phyloP scores from a whole-genome alignment of 1,139 yeast species.

The Torulaspora globosa region DNA sequence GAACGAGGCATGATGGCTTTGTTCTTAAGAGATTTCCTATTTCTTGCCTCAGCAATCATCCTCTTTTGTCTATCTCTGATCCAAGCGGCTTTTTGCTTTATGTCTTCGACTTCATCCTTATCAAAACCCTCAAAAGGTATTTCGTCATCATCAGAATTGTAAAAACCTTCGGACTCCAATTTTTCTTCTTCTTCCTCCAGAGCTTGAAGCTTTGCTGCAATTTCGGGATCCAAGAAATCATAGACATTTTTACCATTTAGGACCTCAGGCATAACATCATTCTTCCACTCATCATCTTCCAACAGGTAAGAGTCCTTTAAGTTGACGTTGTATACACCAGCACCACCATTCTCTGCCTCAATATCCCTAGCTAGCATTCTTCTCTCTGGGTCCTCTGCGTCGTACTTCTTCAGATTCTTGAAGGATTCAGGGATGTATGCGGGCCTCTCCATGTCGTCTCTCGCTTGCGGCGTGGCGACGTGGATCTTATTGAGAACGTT shows the following conservation, averaged over 20 bases:
- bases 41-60: conserved; percentile 85
- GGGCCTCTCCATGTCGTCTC: conserved; percentile 80
- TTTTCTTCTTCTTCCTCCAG: conserved; percentile 96
- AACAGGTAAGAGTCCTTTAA: conserved; percentile 84
- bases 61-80: conserved; percentile 90
- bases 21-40: conserved; percentile 83
- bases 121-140: conserved; percentile 75
- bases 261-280: conserved; percentile 94
- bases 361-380: conserved; percentile 79
- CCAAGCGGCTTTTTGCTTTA: conserved; percentile 88
- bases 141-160: conserved; percentile 80
- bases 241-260: conserved; percentile 94
- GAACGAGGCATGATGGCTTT: conserved; percentile 93
- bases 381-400: conserved; percentile 76
- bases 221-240: conserved; percentile 95
- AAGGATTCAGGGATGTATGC: conserved; percentile 80
- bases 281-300: conserved; percentile 97
- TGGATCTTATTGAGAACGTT: conserved; percentile 92
- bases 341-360: conserved; percentile 95
- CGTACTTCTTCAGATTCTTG: conserved; percentile 58
- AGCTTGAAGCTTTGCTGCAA: conserved; percentile 86
- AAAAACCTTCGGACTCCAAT: conserved; percentile 90
- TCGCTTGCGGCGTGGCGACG: conserved; percentile 81
- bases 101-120: conserved; percentile 64
- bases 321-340: conserved; percentile 94